phyloP scores from a whole-genome alignment of 805 yeast genomes.

The Pichia paraexigua region DNA sequence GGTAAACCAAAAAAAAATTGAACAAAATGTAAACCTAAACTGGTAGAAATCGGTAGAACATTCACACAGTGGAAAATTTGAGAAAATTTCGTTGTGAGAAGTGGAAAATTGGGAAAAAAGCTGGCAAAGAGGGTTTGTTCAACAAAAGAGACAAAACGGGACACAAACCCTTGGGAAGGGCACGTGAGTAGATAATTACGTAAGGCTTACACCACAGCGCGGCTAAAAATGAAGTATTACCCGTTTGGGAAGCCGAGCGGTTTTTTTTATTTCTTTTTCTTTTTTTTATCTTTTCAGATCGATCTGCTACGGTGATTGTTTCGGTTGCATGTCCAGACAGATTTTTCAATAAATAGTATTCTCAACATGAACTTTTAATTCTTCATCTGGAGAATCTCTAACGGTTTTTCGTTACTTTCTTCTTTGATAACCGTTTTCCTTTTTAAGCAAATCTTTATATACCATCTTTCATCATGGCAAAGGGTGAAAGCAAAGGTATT shows the following conservation, averaged over 20 bases:
- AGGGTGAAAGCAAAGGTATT: slow-evolving; percentile 10
- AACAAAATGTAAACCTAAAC: neutral
- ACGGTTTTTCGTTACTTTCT: neutral
- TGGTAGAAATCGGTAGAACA: neutral
- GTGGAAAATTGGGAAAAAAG: neutral
- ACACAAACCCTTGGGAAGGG: neutral
- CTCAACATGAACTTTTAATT: neutral
- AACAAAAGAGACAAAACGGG: neutral
- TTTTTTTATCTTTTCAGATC: too few species aligned
- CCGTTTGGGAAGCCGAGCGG: neutral
- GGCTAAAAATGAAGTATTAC: neutral
- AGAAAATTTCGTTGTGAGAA: neutral
- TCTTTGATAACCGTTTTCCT: too few species aligned
- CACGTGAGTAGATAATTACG: neutral
- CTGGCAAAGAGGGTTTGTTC: neutral
- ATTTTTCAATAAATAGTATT: too few species aligned
- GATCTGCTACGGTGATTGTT: too few species aligned
- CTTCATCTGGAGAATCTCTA: neutral
- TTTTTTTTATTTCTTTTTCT: neutral
- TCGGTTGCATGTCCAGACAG: too few species aligned
- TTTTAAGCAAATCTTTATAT: too few species aligned
- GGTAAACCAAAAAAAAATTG: neutral
- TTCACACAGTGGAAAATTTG: neutral
- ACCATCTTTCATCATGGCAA: neutral
- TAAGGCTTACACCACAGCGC: neutral